Conservation (phyloP, 163 green algal genomes). For the Scenedesmus sp. region DNA sequence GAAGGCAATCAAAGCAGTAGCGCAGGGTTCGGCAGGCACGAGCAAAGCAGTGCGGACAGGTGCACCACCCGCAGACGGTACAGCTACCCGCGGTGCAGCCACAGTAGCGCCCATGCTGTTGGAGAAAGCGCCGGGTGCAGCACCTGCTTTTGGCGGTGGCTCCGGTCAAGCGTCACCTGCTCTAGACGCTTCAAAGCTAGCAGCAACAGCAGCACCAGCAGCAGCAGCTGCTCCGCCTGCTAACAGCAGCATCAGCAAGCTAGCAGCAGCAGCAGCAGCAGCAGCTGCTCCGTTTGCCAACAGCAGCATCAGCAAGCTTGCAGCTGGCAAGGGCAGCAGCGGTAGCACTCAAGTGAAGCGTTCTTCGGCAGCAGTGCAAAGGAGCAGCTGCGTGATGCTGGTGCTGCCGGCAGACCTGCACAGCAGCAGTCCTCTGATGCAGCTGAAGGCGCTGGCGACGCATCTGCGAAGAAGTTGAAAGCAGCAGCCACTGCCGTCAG, state of each 20-base stretch:
- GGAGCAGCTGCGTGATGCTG: background rate
- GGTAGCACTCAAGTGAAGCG: background rate
- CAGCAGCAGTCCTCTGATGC: background rate
- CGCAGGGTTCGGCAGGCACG: too few species aligned
- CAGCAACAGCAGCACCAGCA: slow-evolving; percentile 15
- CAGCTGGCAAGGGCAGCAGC: background rate
- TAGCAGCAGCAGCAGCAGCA: background rate
- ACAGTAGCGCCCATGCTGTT: background rate
- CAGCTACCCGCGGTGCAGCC: background rate
- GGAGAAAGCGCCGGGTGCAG: background rate
- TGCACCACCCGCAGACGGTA: background rate
- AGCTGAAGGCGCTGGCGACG: background rate
- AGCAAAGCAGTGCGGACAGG: background rate
- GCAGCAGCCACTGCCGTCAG: background rate
- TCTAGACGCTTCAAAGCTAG: background rate
- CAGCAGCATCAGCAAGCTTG: background rate
- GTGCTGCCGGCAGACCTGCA: background rate
- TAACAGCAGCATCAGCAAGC: background rate
- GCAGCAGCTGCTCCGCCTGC: background rate
- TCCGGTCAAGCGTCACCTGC: background rate
- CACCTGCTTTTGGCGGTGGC: background rate
- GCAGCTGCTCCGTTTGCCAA: background rate
- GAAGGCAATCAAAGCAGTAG: background rate
- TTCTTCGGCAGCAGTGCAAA: background rate
- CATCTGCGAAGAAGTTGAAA: background rate